Base-by-base conservation (phyloP, 495 filamentous ascomycete genomes). In the Trichoderma asperelloides region DNA sequence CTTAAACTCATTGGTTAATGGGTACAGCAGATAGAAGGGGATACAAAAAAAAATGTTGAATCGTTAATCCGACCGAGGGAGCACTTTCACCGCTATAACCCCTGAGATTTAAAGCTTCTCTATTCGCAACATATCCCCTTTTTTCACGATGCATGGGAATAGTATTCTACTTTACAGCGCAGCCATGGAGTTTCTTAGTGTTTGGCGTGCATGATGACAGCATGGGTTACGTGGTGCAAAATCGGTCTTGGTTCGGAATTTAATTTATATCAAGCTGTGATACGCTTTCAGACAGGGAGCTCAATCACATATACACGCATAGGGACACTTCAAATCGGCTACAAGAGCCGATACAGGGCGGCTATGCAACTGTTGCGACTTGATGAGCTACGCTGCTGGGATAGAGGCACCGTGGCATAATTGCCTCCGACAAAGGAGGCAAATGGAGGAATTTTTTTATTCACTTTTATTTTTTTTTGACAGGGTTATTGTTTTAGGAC, bases 121-220 rank as follows among this genome's bases (percentile, higher is more conserved):
- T 60, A 30, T 60, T 60, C 47, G 16, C 55, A 12, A 21, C 27
- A 60, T 37, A 37, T 8, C 23, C 55, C 25, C 25, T 15, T 18
- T 60, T 27, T 60, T 30, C 16, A 16, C 55, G 21, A 60, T 28
- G 55, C 55, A 60, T 28, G 55, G 27, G 27, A 60, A 28, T 27
- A 60, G 13, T 11, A 21, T 60, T 60, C 8, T 60, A 30, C 27
- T 60, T 60, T 28, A 60, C n/a, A 60, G 55, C 55, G 55, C 55
- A 60, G 55, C 55, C 55, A 60, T 7, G 55, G 55, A 60, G 55
- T 60, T 60, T 60, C 4, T 12, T 37, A 37, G n/a, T 60, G 49
- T 55, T 55, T 30, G 55, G 55, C 55, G 47, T 51, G 47, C 47
- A 51, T 21, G 55, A 37, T 37, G 33, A 37, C 9, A 37, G 27